These are phyloP conservation scores for Malassezia vespertilionis DNA, from an alignment of 1,284 basidiomycete genomes.

Conservation along the genomic window DNA sequence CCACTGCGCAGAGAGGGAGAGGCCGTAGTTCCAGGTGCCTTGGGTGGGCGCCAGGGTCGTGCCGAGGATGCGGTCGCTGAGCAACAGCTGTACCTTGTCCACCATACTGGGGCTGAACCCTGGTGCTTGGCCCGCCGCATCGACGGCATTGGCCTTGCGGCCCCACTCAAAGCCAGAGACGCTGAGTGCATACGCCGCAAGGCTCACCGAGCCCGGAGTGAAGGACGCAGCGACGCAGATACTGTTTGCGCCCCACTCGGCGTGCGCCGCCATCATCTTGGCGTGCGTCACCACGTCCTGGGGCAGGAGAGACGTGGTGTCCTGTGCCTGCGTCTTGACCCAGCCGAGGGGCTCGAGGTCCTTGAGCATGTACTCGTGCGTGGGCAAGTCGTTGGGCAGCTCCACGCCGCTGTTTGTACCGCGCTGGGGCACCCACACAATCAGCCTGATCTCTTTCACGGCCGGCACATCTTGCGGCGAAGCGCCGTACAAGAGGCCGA, in stretches of 20 bases:
- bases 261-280: constrained; percentile 88
- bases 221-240: constrained; percentile 91
- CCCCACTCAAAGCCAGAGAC: constrained; percentile 97
- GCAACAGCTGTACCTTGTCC: constrained; percentile 81
- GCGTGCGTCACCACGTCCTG: constrained; percentile 91
- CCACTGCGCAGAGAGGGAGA: constrained; percentile 72
- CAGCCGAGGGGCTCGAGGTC: constrained; percentile 92
- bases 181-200: constrained; percentile 80
- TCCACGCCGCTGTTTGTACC: constrained; percentile 89
- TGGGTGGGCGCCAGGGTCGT: constrained; percentile 40
- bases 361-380: constrained; percentile 85
- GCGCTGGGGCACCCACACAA: constrained; percentile 89
- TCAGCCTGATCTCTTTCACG: constrained; percentile 95
- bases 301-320: constrained; percentile 59
- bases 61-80: constrained; percentile 62
- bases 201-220: constrained; percentile 90
- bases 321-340: constrained; percentile 76
- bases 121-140: constrained; percentile 50
- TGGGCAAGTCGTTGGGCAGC: constrained; percentile 70
- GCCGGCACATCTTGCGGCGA: constrained; percentile 93
- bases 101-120: constrained; percentile 92
- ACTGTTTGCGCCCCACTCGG: constrained; percentile 83
- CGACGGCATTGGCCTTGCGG: constrained; percentile 69
- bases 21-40: constrained; percentile 43
- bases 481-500: constrained; percentile 80